Percentiles rank a stretch among this genome's conserved stretches.
phyloP scores from a whole-genome alignment of 1,139 yeast species.

The Schwanniomyces etchellsii region DNA sequence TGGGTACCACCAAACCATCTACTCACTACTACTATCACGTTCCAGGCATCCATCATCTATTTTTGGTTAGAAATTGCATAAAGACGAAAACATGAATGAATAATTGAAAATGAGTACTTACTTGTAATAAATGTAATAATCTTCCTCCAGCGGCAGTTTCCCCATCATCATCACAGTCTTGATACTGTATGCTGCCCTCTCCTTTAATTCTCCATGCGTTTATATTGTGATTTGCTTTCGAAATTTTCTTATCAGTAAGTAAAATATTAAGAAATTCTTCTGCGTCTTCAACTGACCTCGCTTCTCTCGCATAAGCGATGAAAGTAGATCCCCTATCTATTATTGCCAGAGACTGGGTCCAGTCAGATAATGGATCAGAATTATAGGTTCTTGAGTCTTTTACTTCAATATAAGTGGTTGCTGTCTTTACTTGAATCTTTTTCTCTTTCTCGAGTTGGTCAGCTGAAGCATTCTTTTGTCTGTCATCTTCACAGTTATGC shows the following conservation, averaged over 20 bases:
- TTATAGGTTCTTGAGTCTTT: slow-evolving; percentile 1
- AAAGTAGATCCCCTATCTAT: slow-evolving; percentile 83
- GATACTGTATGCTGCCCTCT: slow-evolving; percentile 48
- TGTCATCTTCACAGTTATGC: background rate
- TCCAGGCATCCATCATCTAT: slow-evolving; percentile 72
- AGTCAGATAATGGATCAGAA: slow-evolving; percentile 51
- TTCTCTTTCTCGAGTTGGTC: background rate
- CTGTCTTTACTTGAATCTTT: slow-evolving; percentile 1
- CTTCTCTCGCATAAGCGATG: slow-evolving; percentile 67
- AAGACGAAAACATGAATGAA: slow-evolving; percentile 1
- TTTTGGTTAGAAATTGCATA: slow-evolving; percentile 18
- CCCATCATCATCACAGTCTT: slow-evolving; percentile 96
- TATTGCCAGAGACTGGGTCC: slow-evolving; percentile 75
- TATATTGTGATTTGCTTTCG: slow-evolving; percentile 74
- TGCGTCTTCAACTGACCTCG: slow-evolving; percentile 62
- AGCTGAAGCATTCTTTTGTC: too few species aligned
- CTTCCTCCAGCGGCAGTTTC: slow-evolving; percentile 96
- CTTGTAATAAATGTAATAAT: slow-evolving; percentile 69
- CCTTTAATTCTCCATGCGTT: slow-evolving; percentile 75
- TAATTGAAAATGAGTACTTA: slow-evolving; percentile 21
- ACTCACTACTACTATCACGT: slow-evolving; percentile 80
- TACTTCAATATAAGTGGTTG: slow-evolving; percentile 1
- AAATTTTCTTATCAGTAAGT: slow-evolving; percentile 58
- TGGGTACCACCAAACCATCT: slow-evolving; percentile 95
- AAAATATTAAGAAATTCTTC: slow-evolving; percentile 43